Conservation (phyloP, 2,329 filamentous ascomycete species). For the Fusarium sp. region DNA sequence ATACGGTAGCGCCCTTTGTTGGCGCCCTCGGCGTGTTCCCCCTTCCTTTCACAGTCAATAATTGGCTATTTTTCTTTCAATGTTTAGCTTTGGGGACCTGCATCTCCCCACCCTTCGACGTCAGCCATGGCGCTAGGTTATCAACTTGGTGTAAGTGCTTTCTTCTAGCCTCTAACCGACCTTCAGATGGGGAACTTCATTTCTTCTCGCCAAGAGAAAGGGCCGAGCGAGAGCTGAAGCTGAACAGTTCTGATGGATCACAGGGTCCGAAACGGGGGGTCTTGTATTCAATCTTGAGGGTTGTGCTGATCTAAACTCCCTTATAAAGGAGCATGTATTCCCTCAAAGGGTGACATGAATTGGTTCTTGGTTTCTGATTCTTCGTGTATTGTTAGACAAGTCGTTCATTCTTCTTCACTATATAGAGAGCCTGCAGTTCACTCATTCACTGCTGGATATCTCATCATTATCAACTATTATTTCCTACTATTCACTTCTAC, state of each 20-base stretch:
- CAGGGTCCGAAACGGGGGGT: conserved; percentile 6
- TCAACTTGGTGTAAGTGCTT: conserved; percentile 22
- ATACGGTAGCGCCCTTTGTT: conserved; percentile 19
- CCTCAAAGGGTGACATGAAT: conserved; percentile 8
- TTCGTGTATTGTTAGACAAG: conserved; percentile 9
- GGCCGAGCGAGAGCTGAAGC: conserved; percentile 14
- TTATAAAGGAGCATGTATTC: conserved; percentile 36
- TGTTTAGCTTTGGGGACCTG: conserved; percentile 29
- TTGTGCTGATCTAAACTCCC: conserved; percentile 16
- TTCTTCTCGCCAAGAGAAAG: conserved; percentile 24
- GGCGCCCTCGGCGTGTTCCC: conserved; percentile 13
- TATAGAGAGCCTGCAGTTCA: conserved; percentile 37
- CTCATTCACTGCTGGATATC: conserved; percentile 22
- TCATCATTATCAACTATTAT: conserved; percentile 3
- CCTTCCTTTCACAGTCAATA: conserved; percentile 17
- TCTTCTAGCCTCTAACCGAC: conserved; percentile 3
- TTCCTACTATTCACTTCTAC: conserved; percentile 4
- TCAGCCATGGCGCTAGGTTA: conserved; percentile 8
- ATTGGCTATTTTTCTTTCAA: conserved; percentile 26
- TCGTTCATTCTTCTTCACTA: conserved; percentile 14
- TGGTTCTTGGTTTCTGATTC: conserved; percentile 5
- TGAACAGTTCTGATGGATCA: not conserved
- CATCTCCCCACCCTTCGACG: conserved; percentile 15
- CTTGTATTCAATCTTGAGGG: conserved; percentile 37
- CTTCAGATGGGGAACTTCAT: conserved; percentile 22